A percentile compares a stretch with the other conserved stretches of the same genome.
phyloP scores from a whole-genome alignment of 768 basidiomycete species.

The Coprinopsis strossmayeri region DNA sequence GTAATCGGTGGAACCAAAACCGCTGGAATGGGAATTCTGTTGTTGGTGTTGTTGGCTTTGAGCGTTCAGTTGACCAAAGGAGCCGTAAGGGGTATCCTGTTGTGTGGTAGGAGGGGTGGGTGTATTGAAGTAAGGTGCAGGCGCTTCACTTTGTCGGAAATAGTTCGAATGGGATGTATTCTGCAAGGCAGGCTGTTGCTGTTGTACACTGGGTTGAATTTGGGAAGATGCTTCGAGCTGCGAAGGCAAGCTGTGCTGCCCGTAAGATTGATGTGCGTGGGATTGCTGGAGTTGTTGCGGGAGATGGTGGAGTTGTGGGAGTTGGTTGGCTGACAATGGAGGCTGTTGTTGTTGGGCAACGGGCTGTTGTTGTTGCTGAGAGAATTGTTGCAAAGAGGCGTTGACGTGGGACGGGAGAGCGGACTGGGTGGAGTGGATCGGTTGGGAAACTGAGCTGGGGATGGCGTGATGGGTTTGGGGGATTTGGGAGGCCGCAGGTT shows the following conservation, averaged over 20 bases:
- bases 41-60: constrained; percentile 61
- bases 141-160: constrained; percentile 58
- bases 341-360: constrained; percentile 25
- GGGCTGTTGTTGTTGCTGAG: constrained; percentile 29
- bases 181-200: constrained; percentile 30
- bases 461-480: constrained; percentile 25
- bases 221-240: constrained; percentile 30
- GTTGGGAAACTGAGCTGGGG: constrained; percentile 34
- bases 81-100: constrained; percentile 57
- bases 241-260: constrained; percentile 57
- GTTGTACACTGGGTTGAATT: constrained; percentile 25
- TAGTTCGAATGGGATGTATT: constrained; percentile 45
- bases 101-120: constrained; percentile 69
- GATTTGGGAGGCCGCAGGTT: constrained; percentile 19
- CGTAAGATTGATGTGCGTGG: constrained; percentile 63
- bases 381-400: constrained; percentile 31
- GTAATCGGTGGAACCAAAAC: constrained; percentile 62
- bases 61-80: constrained; percentile 56
- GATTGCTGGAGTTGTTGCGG: constrained; percentile 40
- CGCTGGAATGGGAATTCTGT: constrained; percentile 46
- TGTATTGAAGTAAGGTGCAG: constrained; percentile 66
- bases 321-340: constrained; percentile 22
- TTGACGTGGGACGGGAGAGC: constrained; percentile 19
- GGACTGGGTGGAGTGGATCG: constrained; percentile 25
- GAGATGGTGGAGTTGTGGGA: constrained; percentile 29